Base-by-base conservation (phyloP, 2,329 filamentous ascomycete genomes). In the Calcarisporium arbuscula region DNA sequence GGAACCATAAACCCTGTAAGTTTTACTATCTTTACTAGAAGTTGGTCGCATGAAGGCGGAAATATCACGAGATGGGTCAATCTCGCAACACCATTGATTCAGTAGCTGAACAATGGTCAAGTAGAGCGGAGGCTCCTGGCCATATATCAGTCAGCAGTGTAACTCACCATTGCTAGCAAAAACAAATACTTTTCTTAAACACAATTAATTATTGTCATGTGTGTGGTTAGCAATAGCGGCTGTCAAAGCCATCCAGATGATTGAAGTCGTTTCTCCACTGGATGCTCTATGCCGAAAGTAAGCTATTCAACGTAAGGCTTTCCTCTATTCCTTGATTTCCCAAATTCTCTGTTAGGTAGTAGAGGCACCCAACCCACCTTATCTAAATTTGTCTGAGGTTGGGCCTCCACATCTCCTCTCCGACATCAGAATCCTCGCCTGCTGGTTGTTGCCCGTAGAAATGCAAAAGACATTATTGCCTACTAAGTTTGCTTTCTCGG, bases 201-300 rank as follows among this genome's bases (percentile, higher is more conserved):
- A n/a, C n/a, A n/a, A 29, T 29, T 29, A 29, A 12, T 28, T 29
- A 29, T 29, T 29, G 27, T 29, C 10, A 18, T 29, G 27, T 15
- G 27, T 29, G n/a, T 29, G 27, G 14, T 29, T 16, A 29, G 27
- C 27, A 14, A 29, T 29, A 16, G 27, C 27, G 27, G 27, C 27
- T 14, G 19, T 29, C 27, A 29, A 29, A 18, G 15, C 3, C 17
- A 17, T 29, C 27, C 14, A 29, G 27, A 29, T 29, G 27, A 29
- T 29, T 29, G 9, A 29, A 29, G 27, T 16, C 8, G 27, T 29
- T 29, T 29, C 27, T 12, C 27, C n/a, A n/a, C n/a, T n/a, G n/a
- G 17, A 29, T 15, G 19, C 14, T 10, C 27, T 29, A 15, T 29
- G n/a, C 6, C 11, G 12, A 29, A 29, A 14, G 27, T 29, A 29